Evolutionary conservation across 306 rosid species (phyloP).

Genomic region (Ammopiptanthus mongolicus): DNA sequence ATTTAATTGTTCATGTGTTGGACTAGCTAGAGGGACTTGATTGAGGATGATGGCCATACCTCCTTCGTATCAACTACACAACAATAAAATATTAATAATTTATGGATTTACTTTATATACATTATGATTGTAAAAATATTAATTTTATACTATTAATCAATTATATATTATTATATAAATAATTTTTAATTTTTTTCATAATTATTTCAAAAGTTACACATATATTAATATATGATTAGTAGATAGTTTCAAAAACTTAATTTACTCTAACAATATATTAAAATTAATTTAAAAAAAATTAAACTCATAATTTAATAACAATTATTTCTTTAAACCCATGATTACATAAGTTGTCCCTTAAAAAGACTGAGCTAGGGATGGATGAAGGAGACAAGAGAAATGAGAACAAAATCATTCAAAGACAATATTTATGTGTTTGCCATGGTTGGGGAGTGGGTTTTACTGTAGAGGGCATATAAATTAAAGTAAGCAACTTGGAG

Average conservation of each 20-base stretch:
- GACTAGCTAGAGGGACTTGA: neutral
- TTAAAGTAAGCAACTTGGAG: constrained; percentile 8
- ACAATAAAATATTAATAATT: constrained; percentile 5
- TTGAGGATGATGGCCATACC: constrained; percentile 24
- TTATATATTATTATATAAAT: too few species aligned
- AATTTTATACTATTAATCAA: too few species aligned
- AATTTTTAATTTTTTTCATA: too few species aligned
- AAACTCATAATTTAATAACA: too few species aligned
- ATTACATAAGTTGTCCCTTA: constrained; percentile 13
- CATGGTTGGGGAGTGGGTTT: constrained; percentile 38
- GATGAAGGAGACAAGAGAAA: constrained; percentile 28
- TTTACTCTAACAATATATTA: too few species aligned
- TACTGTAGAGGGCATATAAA: neutral
- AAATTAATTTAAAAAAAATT: too few species aligned
- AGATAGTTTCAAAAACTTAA: too few species aligned
- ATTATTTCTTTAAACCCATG: constrained; percentile 6
- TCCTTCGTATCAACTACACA: constrained; percentile 30
- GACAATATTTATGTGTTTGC: constrained; percentile 47
- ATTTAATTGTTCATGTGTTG: neutral
- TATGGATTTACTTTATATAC: too few species aligned
- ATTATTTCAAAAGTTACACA: too few species aligned
- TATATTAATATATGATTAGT: too few species aligned
- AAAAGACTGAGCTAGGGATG: constrained; percentile 24
- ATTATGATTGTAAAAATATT: too few species aligned
- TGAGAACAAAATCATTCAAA: constrained; percentile 23